phyloP scores from a whole-genome alignment of 208 protist species.

The Acanthamoeba castellanii region DNA sequence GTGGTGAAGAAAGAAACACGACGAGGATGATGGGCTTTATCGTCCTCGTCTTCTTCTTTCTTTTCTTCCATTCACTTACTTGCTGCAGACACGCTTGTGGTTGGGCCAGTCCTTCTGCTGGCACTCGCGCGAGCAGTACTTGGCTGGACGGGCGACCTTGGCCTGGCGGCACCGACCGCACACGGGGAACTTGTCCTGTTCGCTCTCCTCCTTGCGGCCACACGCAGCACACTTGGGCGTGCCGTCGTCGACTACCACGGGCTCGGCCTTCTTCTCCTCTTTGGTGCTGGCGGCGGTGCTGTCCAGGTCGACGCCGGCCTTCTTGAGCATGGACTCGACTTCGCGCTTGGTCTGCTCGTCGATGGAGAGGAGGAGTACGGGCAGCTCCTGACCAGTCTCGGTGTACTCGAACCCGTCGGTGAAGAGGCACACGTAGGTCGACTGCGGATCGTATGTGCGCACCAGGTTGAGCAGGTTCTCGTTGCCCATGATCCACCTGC shows the following conservation, averaged over 20 bases:
- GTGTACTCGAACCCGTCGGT: conserved; percentile 56
- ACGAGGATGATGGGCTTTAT: too few species aligned
- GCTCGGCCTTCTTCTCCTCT: not conserved
- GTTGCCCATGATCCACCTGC: conserved; percentile 7
- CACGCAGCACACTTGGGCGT: conserved; percentile 33
- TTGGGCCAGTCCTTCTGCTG: conserved; percentile 62
- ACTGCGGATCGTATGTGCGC: conserved; percentile 40
- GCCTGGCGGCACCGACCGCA: conserved; percentile 6
- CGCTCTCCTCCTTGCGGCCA: conserved; percentile 14
- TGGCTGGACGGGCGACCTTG: conserved; percentile 15
- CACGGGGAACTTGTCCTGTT: conserved; percentile 31
- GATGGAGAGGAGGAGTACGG: conserved; percentile 15
- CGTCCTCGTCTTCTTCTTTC: too few species aligned
- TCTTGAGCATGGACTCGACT: conserved; percentile 18
- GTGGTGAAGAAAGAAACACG: too few species aligned
- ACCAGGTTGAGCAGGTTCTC: conserved; percentile 3
- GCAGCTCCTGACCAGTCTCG: conserved; percentile 32
- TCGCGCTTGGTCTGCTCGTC: conserved; percentile 43
- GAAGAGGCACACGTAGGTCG: conserved; percentile 61
- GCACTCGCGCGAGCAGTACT: conserved; percentile 66
- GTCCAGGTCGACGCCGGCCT: conserved; percentile 11
- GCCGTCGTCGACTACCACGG: not conserved
- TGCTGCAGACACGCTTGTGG: conserved; percentile 59
- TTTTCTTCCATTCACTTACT: not conserved
- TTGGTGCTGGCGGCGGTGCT: not conserved